These are phyloP conservation scores for Closterium sp. DNA, from an alignment of 139 green algal species.

Conservation along the genomic window DNA sequence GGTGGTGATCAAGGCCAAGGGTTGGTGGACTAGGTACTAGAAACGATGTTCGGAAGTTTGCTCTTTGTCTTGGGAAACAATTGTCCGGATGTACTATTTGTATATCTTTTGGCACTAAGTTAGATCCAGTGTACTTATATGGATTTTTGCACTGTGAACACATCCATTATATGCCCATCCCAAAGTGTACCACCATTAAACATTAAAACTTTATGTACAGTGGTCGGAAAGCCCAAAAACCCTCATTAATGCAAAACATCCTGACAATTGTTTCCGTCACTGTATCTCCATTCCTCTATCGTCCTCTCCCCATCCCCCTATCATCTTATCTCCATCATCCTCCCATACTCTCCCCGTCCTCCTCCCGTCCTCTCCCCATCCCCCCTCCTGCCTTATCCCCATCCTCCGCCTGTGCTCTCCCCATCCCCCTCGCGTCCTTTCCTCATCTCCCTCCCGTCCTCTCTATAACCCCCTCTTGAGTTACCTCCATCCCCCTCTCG, in stretches of 20 bases:
- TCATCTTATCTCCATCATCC: background rate
- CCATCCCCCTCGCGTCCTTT: background rate
- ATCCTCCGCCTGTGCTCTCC: background rate
- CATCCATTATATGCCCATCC: too few species aligned
- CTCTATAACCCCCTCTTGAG: background rate
- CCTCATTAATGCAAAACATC: background rate
- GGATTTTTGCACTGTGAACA: too few species aligned
- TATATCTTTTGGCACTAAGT: too few species aligned
- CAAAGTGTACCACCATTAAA: too few species aligned
- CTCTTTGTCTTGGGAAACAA: too few species aligned
- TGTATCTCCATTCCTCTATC: background rate
- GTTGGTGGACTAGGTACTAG: too few species aligned
- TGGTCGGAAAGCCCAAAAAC: too few species aligned
- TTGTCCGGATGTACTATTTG: too few species aligned
- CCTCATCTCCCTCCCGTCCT: background rate
- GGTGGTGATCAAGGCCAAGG: too few species aligned
- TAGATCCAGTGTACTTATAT: too few species aligned
- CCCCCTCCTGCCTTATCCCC: background rate
- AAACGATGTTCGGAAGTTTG: too few species aligned
- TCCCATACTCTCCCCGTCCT: background rate
- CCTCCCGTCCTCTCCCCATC: background rate
- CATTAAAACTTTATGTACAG: too few species aligned
- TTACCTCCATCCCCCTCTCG: background rate
- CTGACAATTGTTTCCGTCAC: background rate
- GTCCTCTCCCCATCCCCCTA: background rate